phyloP scores from a whole-genome alignment of 2,329 filamentous ascomycete genomes.

The Aspergillus fijiensis region DNA sequence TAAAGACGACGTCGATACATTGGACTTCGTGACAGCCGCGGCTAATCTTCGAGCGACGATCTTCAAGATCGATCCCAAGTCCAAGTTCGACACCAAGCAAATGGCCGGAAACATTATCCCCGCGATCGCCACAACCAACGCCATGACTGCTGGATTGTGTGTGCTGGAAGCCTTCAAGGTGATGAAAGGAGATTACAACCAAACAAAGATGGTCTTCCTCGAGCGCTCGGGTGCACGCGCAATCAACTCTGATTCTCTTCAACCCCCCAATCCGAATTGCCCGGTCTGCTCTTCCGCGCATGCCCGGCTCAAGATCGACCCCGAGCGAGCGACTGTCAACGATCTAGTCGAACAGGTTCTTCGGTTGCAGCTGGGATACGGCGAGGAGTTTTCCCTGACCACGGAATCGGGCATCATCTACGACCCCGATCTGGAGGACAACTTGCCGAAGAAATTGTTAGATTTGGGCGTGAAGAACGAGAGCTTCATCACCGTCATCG shows the following conservation, averaged over 20 bases:
- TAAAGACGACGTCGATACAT: constrained; percentile 92
- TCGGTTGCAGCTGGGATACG: constrained; percentile 69
- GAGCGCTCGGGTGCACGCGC: constrained; percentile 63
- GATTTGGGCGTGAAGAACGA: constrained; percentile 74
- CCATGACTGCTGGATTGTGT: constrained; percentile 89
- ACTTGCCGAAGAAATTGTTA: constrained; percentile 73
- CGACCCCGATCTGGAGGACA: constrained; percentile 84
- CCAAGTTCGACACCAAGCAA: constrained; percentile 94
- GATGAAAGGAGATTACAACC: not conserved
- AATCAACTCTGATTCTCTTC: constrained; percentile 56
- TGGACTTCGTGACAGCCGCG: constrained; percentile 89
- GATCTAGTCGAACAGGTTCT: constrained; percentile 77
- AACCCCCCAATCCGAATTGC: constrained; percentile 74
- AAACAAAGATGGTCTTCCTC: constrained; percentile 65
- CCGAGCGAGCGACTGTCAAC: constrained; percentile 69
- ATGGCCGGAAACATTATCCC: constrained; percentile 99
- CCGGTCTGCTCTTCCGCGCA: constrained; percentile 77
- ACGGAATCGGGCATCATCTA: constrained; percentile 78
- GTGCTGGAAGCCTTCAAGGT: constrained; percentile 68
- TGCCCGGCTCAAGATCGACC: constrained; percentile 65
- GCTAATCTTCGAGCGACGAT: constrained; percentile 85
- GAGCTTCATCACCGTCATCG: constrained; percentile 79
- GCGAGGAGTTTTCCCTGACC: constrained; percentile 75
- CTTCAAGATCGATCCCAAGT: constrained; percentile 86
- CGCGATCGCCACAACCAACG: constrained; percentile 96